These are phyloP conservation scores for Crithidia fasciculata DNA, from an alignment of 208 protist genomes.

Conservation along the genomic window DNA sequence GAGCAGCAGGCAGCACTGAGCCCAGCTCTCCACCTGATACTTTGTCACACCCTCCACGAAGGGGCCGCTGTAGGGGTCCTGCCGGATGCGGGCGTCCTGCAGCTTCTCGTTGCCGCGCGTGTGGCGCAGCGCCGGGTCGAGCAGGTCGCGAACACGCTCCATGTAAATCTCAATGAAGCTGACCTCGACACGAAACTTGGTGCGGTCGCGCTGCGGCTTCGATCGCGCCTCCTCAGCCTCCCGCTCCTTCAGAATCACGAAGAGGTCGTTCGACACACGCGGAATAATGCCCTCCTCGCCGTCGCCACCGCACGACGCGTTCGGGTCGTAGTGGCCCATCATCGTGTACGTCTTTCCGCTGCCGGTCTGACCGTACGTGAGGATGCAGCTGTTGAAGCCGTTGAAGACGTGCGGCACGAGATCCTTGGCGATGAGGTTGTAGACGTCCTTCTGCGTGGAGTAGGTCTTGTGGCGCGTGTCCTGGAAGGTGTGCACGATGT, in stretches of 20 bases:
- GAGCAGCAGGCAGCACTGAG: slow-evolving; percentile 88
- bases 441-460: slow-evolving; percentile 89
- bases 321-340: slow-evolving; percentile 88
- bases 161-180: slow-evolving; percentile 98
- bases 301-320: slow-evolving; percentile 71
- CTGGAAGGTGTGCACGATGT: slow-evolving; percentile 84
- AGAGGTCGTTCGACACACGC: slow-evolving; percentile 91
- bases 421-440: slow-evolving; percentile 89
- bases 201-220: slow-evolving; percentile 31
- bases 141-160: slow-evolving; percentile 95
- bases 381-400: slow-evolving; percentile 92
- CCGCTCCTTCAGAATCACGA: slow-evolving; percentile 68
- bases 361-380: slow-evolving; percentile 94
- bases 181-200: slow-evolving; percentile 90
- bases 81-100: slow-evolving; percentile 88
- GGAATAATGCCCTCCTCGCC: slow-evolving; percentile 92
- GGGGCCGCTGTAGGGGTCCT: slow-evolving; percentile 86
- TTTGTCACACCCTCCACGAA: slow-evolving; percentile 91
- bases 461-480: slow-evolving; percentile 78
- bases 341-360: slow-evolving; percentile 94
- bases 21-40: slow-evolving; percentile 90
- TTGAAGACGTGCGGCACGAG: slow-evolving; percentile 93
- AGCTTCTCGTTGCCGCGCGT: slow-evolving; percentile 79
- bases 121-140: slow-evolving; percentile 87
- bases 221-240: slow-evolving; percentile 40